Evolutionary conservation across 495 filamentous ascomycete species (phyloP), one percentile per base, ranked within the genome.

Genomic region (Xylaria curta): DNA sequence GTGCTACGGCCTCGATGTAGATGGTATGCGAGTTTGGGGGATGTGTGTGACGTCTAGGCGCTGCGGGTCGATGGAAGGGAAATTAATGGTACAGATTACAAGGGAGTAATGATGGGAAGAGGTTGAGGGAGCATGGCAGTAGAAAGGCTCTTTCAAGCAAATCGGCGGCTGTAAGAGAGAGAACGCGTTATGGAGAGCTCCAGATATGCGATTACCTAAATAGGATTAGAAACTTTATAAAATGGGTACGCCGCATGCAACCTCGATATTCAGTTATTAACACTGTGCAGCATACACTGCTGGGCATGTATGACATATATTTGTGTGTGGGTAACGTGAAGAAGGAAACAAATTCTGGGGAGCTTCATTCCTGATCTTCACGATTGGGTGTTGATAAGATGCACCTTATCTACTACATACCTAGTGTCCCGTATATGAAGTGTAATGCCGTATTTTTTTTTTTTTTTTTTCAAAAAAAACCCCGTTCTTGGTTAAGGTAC

Each of bases 21-120:
- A 38, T 65, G 33, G 15, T 24, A 7, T 13, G 12, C 33, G 31
- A 17, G 28, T 51, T 21, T 63, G 1, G 24, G 33, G 7, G 28
- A n/a, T 31, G 0, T 4, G 53, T 42, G 49, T n/a, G 44, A 12
- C 21, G 10, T 21, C 38, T 26, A 26, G 33, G 38, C 9, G 19
- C 17, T n/a, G 60, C n/a, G 60, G 13, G 36, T 28, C 6, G 40
- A 51, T 36, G 19, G 3, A 12, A 53, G 28, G 2, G 46, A 26
- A 56, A 49, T 38, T 28, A 53, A 21, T 24, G 33, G 19, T 38
- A 46, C 10, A 54, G 68, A 47, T 70, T 49, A 70, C 28, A 70
- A 70, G 26, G 4, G 44, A 69, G 17, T 47, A 36, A 69, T 31
- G 66, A 60, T 60, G 38, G 26, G 54, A n/a, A 69, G 36, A 49